Percentiles rank a stretch among this genome's conserved stretches.
These are phyloP conservation scores for Colletotrichum plurivorum DNA, from an alignment of 2,329 filamentous ascomycete species.

Conservation along the genomic window DNA sequence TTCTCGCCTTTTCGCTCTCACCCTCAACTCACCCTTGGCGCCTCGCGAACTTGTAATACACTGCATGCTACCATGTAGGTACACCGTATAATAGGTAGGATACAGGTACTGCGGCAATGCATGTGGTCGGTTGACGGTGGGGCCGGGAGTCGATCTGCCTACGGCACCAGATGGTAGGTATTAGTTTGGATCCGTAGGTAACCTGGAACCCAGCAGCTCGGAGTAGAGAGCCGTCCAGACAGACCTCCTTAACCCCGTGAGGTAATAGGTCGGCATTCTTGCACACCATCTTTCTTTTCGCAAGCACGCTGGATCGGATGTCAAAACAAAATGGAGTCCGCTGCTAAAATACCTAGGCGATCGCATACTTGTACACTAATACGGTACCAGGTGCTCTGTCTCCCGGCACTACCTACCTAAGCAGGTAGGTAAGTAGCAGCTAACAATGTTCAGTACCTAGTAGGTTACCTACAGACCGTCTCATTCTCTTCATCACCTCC, in stretches of 20 bases:
- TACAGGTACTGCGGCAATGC: slow-evolving; percentile 15
- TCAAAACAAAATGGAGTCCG: too few relatives aligned
- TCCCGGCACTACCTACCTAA: slow-evolving; percentile 12
- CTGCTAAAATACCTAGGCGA: too few relatives aligned
- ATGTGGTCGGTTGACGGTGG: slow-evolving; percentile 29
- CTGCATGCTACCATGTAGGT: background rate
- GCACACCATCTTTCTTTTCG: background rate
- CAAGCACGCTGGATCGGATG: too few relatives aligned
- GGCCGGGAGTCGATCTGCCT: slow-evolving; percentile 20
- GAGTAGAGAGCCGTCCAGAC: background rate
- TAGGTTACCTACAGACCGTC: too few relatives aligned
- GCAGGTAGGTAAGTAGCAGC: slow-evolving; percentile 6
- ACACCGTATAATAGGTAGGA: too few relatives aligned
- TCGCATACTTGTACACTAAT: too few relatives aligned
- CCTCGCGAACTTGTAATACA: too few relatives aligned
- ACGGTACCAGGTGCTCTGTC: background rate
- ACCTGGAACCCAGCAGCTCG: slow-evolving; percentile 1
- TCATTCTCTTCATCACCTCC: too few relatives aligned
- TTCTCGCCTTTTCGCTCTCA: background rate
- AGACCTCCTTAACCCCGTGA: slow-evolving; percentile 13
- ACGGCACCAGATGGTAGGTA: background rate
- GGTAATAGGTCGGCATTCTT: background rate
- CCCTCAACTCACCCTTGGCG: background rate
- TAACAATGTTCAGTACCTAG: background rate
- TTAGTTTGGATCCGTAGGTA: too few relatives aligned